Percentiles rank a stretch among this genome's conserved stretches.
Conservation (phyloP, 176 grass and related monocot species). For the Leersia perrieri region DNA sequence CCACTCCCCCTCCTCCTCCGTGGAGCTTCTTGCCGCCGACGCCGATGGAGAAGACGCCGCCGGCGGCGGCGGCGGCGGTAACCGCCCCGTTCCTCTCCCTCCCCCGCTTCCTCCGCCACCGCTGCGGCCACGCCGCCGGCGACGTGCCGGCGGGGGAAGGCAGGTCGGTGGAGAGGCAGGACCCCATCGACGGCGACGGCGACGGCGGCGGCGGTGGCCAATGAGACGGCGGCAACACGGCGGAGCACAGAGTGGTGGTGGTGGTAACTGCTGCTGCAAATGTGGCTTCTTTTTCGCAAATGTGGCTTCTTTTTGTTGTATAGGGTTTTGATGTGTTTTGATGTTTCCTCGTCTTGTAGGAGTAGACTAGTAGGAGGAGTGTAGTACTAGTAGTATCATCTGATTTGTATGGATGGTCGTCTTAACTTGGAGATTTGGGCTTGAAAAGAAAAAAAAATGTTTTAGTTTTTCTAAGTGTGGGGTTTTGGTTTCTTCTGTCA, state of each 20-base stretch:
- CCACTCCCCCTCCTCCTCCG: slow-evolving; percentile 3
- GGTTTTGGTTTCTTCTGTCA: slow-evolving; percentile 32
- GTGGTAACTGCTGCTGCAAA: slow-evolving; percentile 14
- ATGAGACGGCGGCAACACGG: slow-evolving; percentile 44
- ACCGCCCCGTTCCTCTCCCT: slow-evolving; percentile 15
- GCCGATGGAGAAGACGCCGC: background rate
- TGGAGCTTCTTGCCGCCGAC: slow-evolving; percentile 23
- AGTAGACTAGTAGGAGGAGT: slow-evolving; percentile 20
- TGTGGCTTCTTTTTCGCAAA: background rate
- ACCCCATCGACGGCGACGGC: slow-evolving; percentile 48
- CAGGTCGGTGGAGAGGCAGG: slow-evolving; percentile 62
- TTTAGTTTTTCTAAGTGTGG: background rate
- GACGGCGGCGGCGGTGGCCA: slow-evolving; percentile 17
- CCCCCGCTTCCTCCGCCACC: slow-evolving; percentile 48
- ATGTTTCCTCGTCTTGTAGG: slow-evolving; percentile 29
- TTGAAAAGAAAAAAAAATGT: background rate
- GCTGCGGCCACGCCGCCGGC: slow-evolving; percentile 30
- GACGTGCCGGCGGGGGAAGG: background rate
- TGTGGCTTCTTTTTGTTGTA: slow-evolving; percentile 2
- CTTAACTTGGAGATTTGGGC: slow-evolving; percentile 34
- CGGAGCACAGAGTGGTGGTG: slow-evolving; percentile 31
- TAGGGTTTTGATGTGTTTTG: slow-evolving; percentile 44
- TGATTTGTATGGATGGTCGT: slow-evolving; percentile 42
- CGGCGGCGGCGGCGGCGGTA: too few relatives aligned
- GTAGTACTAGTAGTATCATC: slow-evolving; percentile 24